These are phyloP conservation scores for Ustilago tritici DNA, from an alignment of 1,284 basidiomycete species.

Conservation along the genomic window DNA sequence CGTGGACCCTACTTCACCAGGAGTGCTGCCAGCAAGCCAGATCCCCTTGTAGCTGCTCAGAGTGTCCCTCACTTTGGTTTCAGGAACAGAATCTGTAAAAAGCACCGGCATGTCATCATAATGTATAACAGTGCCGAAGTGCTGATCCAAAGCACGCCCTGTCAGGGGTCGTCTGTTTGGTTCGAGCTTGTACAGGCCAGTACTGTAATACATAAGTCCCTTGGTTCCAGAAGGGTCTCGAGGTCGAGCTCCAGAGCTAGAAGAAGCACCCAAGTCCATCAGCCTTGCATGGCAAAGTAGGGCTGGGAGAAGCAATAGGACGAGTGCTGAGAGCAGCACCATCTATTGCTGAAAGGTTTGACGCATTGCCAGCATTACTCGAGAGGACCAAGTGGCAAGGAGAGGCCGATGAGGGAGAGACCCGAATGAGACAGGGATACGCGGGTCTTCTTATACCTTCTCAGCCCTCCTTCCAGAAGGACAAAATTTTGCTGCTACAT, in stretches of 20 bases:
- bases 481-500: neutral
- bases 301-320: neutral
- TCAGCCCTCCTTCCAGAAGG: neutral
- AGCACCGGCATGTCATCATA: too few relatives aligned
- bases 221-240: too few relatives aligned
- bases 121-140: too few relatives aligned
- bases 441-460: neutral
- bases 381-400: neutral
- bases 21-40: too few relatives aligned
- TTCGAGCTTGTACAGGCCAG: too few relatives aligned
- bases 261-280: neutral
- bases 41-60: too few relatives aligned
- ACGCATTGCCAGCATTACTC: neutral
- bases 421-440: neutral
- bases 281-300: neutral
- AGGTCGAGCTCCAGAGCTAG: neutral
- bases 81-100: too few relatives aligned
- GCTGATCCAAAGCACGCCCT: too few relatives aligned
- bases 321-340: constrained; percentile 11
- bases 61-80: too few relatives aligned
- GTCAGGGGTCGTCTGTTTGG: too few relatives aligned
- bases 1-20: too few relatives aligned
- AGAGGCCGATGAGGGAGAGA: neutral
- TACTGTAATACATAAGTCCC: too few relatives aligned
- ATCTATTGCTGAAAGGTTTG: neutral